Base-by-base conservation (phyloP, 768 basidiomycete species). In the Sarcodon aspratus region DNA sequence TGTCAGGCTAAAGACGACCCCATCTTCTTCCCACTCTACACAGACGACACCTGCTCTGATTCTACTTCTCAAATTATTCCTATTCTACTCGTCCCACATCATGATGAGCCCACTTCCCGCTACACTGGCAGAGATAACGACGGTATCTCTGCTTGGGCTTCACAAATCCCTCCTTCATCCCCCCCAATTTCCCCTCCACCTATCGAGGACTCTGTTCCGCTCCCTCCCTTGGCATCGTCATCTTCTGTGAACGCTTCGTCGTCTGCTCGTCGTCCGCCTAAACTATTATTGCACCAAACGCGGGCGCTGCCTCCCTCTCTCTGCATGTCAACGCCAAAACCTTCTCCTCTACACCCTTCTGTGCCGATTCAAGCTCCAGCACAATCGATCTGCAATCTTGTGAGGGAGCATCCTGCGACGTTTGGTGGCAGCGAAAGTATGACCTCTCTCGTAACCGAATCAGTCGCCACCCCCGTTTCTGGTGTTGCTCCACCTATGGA, bases 261-360 rank as follows among this genome's bases (percentile, higher is more conserved):
- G 49, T 48, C 36, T 44, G 45, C 53, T n/a, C 17, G 60, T 55
- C 27, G 57, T 57, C 1, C 63, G 1, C 65, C 63, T 33, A 65
- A 65, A 51, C 63, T 67, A n/a, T 65, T 66, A 53, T 57, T 59
- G 21, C 63, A 45, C 58, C 65, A 1, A 54, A 64, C 8, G 63
- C 54, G 15, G 55, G 62, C 38, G 57, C 53, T 1, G 59, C 63
- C 3, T 57, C 76, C 79, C 3, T 69, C 78, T 1, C 73, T 81
- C 50, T 74, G 67, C 53, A 66, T 77, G 54, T 73, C 75, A 10
- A 68, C 67, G 1, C 68, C 74, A 0, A 59, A 54, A n/a, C 61
- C 53, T 6, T 58, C 44, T 61, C 56, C 44, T 57, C 3, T 59
- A 56, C 0, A 54, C 46, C 51, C 67, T 37, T 56, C 65, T 31